phyloP scores from a whole-genome alignment of 2,329 filamentous ascomycete species.

The Daldinia sp. region DNA sequence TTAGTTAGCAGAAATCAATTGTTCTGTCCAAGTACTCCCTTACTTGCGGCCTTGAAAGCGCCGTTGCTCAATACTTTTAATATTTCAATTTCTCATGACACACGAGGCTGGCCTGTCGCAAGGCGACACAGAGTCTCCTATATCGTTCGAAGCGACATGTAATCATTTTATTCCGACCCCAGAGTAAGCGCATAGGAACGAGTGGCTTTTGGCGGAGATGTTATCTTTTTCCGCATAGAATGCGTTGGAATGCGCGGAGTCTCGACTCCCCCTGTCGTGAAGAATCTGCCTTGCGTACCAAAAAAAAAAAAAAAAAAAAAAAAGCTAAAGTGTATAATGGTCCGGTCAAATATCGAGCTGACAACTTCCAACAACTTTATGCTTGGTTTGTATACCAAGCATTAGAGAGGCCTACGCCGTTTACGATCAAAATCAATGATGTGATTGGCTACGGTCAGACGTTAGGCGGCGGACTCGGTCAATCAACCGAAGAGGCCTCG shows the following conservation, averaged over 20 bases:
- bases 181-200: not conserved
- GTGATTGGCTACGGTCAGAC: conserved; percentile 9
- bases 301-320: too few relatives aligned
- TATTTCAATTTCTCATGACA: not conserved
- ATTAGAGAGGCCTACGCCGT: not conserved
- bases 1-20: too few relatives aligned
- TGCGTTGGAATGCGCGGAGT: too few relatives aligned
- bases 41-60: not conserved
- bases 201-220: not conserved
- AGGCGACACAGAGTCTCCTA: conserved; percentile 11
- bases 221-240: not conserved
- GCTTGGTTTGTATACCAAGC: not conserved
- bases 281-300: conserved; percentile 21
- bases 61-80: not conserved
- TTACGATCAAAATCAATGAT: not conserved
- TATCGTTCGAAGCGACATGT: conserved; percentile 14
- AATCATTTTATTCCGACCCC: conserved; percentile 12
- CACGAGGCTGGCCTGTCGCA: conserved; percentile 3
- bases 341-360: not conserved
- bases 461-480: conserved; percentile 8
- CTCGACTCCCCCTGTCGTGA: not conserved
- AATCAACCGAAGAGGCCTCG: conserved; percentile 17
- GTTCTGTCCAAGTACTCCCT: too few relatives aligned
- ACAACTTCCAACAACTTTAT: not conserved
- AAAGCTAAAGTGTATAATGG: not conserved